A percentile compares a stretch with the other conserved stretches of the same genome.
Conservation (phyloP, 805 yeast species). For the Sungouiozyma intestinalis region DNA sequence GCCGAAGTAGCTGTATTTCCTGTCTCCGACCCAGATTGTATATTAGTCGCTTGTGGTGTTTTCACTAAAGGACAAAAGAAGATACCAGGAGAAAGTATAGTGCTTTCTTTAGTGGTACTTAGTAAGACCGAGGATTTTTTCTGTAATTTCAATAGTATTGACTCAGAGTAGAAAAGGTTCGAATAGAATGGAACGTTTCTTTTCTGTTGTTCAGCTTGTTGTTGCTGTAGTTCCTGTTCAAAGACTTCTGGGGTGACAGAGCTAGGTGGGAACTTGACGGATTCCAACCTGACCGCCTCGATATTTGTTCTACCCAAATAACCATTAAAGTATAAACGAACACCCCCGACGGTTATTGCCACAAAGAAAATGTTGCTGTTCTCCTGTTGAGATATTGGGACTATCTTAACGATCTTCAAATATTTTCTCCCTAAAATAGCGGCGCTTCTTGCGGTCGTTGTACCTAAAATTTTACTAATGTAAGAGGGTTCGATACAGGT, state of each 20-base stretch:
- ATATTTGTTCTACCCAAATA: slow-evolving; percentile 27
- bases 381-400: slow-evolving; percentile 40
- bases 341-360: slow-evolving; percentile 77
- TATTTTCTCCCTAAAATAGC: slow-evolving; percentile 46
- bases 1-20: neutral
- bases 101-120: slow-evolving; percentile 46
- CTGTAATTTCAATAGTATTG: slow-evolving; percentile 36
- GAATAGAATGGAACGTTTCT: slow-evolving; percentile 25
- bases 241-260: slow-evolving; percentile 23
- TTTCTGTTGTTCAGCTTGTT: slow-evolving; percentile 30
- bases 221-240: slow-evolving; percentile 29
- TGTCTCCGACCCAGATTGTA: slow-evolving; percentile 11
- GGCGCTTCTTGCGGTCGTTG: slow-evolving; percentile 39
- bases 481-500: slow-evolving; percentile 29
- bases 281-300: slow-evolving; percentile 35
- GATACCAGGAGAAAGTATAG: slow-evolving; percentile 76
- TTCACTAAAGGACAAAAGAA: slow-evolving; percentile 54
- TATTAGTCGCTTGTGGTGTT: slow-evolving; percentile 9
- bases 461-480: slow-evolving; percentile 32
- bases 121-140: slow-evolving; percentile 46
- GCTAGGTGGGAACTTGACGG: slow-evolving; percentile 58
- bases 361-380: slow-evolving; percentile 61
- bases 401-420: slow-evolving; percentile 45
- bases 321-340: slow-evolving; percentile 52
- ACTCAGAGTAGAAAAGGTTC: slow-evolving; percentile 21